Percentiles rank a stretch among this genome's conserved stretches.
Conservation (phyloP, 164 flowering plant genomes). For the Chloranthus sessilifolius region DNA sequence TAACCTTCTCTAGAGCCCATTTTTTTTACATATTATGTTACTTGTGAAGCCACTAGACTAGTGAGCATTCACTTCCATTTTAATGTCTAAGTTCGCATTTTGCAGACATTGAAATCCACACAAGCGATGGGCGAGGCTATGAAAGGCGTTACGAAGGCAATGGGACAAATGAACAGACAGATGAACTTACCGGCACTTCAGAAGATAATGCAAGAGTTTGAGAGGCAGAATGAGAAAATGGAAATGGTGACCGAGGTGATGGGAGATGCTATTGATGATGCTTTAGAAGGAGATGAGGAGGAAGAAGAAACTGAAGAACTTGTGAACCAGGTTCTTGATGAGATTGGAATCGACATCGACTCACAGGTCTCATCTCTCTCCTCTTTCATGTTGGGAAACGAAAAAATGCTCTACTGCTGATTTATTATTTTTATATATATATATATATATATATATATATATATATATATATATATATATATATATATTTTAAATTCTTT, state of each 20-base stretch:
- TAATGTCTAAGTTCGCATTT: too few species aligned
- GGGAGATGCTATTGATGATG: slow-evolving; percentile 88
- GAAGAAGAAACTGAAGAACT: slow-evolving; percentile 84
- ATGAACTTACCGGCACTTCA: slow-evolving; percentile 80
- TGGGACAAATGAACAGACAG: slow-evolving; percentile 92
- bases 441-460: too few species aligned
- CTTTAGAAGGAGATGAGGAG: slow-evolving; percentile 89
- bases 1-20: too few species aligned
- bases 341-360: slow-evolving; percentile 72
- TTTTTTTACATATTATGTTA: too few species aligned
- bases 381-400: too few species aligned
- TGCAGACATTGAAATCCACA: slow-evolving; percentile 78
- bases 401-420: too few species aligned
- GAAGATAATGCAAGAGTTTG: slow-evolving; percentile 83
- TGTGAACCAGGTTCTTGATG: slow-evolving; percentile 79
- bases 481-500: too few species aligned
- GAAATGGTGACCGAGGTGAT: slow-evolving; percentile 78
- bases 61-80: too few species aligned
- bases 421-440: too few species aligned
- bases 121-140: slow-evolving; percentile 95
- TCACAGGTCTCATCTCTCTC: too few species aligned
- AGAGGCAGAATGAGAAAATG: slow-evolving; percentile 87
- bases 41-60: too few species aligned
- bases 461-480: too few species aligned
- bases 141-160: slow-evolving; percentile 94